Evolutionary conservation across 2,329 filamentous ascomycete genomes (phyloP).

Genomic region (Acrocalymma vagum): DNA sequence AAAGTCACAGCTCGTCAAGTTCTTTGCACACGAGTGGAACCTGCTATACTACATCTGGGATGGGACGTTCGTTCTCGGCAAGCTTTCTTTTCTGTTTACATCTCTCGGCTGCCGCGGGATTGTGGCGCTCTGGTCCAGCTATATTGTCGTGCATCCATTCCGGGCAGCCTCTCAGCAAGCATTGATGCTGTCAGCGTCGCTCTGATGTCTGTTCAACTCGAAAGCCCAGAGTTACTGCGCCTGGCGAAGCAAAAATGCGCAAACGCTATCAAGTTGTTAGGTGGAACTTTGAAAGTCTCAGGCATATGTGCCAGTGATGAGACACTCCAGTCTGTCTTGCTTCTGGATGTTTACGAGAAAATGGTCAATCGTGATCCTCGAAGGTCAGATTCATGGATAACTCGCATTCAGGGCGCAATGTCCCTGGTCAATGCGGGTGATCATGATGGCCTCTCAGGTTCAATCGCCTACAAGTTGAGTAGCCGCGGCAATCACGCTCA

Average conservation of each 20-base stretch:
- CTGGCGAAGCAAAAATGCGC: neutral
- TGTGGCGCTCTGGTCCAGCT: neutral
- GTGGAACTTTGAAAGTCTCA: neutral
- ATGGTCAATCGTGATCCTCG: no score
- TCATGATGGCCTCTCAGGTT: neutral
- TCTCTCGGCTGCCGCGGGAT: neutral
- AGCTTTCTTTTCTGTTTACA: constrained; percentile 2
- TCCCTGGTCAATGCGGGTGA: neutral
- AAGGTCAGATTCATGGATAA: no score
- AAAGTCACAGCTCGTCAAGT: neutral
- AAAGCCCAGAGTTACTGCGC: neutral
- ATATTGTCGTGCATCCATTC: neutral
- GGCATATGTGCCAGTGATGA: neutral
- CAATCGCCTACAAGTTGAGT: neutral
- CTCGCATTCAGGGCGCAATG: neutral
- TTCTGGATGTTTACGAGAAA: constrained; percentile 1
- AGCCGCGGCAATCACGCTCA: neutral
- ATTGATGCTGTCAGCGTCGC: constrained; percentile 1
- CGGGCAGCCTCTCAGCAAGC: neutral
- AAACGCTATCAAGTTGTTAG: neutral
- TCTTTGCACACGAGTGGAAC: neutral
- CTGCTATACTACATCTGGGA: neutral
- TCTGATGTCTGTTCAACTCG: neutral
- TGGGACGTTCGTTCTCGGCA: neutral
- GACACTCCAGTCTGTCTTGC: neutral